Evolutionary conservation across 2,329 filamentous ascomycete species (phyloP).

Genomic region (Stemphylium beticola): DNA sequence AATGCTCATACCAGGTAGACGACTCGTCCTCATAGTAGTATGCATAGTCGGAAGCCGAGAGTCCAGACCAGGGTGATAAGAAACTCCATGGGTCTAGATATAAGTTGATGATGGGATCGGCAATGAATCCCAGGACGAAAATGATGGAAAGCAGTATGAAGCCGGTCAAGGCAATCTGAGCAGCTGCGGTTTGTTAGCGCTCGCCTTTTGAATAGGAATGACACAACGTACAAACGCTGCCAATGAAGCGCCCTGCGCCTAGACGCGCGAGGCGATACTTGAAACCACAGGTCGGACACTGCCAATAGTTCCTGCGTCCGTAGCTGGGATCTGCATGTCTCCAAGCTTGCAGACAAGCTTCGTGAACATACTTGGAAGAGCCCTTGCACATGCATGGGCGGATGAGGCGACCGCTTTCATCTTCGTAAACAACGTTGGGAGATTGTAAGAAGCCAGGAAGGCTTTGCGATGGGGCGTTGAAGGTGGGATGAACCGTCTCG

Average conservation of each 20-base stretch:
- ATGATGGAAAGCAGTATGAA: slow-evolving; percentile 73
- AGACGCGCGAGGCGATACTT: slow-evolving; percentile 80
- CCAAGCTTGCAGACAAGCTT: slow-evolving; percentile 86
- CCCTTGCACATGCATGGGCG: slow-evolving; percentile 94
- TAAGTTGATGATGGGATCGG: slow-evolving; percentile 88
- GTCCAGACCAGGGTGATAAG: slow-evolving; percentile 44
- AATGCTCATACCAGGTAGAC: slow-evolving; percentile 79
- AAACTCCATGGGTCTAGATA: slow-evolving; percentile 74
- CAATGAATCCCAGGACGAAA: slow-evolving; percentile 87
- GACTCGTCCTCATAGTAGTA: slow-evolving; percentile 45
- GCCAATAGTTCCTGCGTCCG: slow-evolving; percentile 74
- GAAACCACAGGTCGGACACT: slow-evolving; percentile 88
- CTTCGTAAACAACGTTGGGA: slow-evolving; percentile 71
- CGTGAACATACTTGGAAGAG: slow-evolving; percentile 91
- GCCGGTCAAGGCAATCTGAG: slow-evolving; percentile 74
- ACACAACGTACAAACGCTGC: slow-evolving; percentile 50
- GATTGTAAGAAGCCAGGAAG: slow-evolving; percentile 64
- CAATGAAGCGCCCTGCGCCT: slow-evolving; percentile 71
- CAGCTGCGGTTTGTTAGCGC: slow-evolving; percentile 44
- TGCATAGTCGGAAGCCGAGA: slow-evolving; percentile 25
- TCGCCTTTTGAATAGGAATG: background rate
- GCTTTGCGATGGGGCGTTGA: slow-evolving; percentile 60
- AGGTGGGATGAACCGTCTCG: slow-evolving; percentile 71
- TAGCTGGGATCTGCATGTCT: slow-evolving; percentile 73
- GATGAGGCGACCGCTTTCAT: slow-evolving; percentile 77